Conservation (phyloP, 768 basidiomycete species). For the Agaricus sinodeliciosus region DNA sequence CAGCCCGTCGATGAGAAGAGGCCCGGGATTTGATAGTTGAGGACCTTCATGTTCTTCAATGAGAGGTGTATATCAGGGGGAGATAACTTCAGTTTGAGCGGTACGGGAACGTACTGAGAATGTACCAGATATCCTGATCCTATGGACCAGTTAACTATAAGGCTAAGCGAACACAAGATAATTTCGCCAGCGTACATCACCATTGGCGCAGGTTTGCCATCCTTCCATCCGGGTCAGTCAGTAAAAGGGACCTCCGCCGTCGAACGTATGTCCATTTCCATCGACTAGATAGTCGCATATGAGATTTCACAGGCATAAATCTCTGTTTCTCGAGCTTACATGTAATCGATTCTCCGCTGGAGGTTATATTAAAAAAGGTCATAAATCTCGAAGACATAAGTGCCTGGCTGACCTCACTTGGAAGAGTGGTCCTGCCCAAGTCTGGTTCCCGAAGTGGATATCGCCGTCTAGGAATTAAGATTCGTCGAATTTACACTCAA, state of each 20-base stretch:
- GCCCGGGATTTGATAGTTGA: constrained; percentile 35
- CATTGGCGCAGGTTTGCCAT: constrained; percentile 39
- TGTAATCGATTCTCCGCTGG: constrained; percentile 40
- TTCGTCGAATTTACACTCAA: background rate
- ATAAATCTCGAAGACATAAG: background rate
- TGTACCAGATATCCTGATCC: constrained; percentile 32
- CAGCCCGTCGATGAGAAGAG: constrained; percentile 36
- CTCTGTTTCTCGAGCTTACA: constrained; percentile 28
- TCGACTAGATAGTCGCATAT: constrained; percentile 22
- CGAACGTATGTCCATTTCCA: constrained; percentile 34
- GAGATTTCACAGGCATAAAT: background rate
- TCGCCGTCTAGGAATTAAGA: constrained; percentile 40
- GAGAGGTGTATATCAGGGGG: constrained; percentile 15
- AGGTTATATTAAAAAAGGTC: background rate
- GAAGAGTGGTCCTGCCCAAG: constrained; percentile 52
- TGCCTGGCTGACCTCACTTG: constrained; percentile 31
- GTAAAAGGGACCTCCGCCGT: constrained; percentile 37
- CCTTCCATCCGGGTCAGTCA: constrained; percentile 24
- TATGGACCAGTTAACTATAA: constrained; percentile 10
- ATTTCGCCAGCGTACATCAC: constrained; percentile 27
- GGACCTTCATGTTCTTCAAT: constrained; percentile 31
- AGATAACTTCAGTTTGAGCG: constrained; percentile 14
- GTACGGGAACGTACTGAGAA: constrained; percentile 23
- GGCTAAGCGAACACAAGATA: background rate
- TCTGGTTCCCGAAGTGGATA: constrained; percentile 44